Evolutionary conservation across 768 basidiomycete species (phyloP).

Genomic region (Suillus brevipes): DNA sequence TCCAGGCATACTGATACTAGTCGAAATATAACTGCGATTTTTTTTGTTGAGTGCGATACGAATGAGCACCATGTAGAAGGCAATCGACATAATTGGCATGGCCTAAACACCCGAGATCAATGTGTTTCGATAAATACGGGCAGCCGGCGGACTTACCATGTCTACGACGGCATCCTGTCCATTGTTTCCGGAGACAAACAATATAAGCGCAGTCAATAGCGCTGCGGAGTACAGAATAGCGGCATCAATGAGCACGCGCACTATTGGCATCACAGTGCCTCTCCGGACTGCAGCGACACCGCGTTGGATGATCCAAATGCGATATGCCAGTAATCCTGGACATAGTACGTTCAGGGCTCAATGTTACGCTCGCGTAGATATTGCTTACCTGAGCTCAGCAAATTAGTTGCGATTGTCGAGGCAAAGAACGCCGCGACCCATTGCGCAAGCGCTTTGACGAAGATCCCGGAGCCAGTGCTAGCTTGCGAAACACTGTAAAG

Average conservation of each 20-base stretch:
- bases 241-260: constrained; percentile 11
- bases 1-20: not conserved
- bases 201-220: constrained; percentile 7
- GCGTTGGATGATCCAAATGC: constrained; percentile 10
- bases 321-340: constrained; percentile 12
- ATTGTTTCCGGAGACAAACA: constrained; percentile 6
- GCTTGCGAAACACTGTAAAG: constrained; percentile 1
- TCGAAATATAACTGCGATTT: not conserved
- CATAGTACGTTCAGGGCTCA: not conserved
- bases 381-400: constrained; percentile 10
- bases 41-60: constrained; percentile 1
- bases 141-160: constrained; percentile 15
- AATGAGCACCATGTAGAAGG: constrained; percentile 14
- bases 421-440: constrained; percentile 12
- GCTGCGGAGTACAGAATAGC: constrained; percentile 9
- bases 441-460: not conserved
- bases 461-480: not conserved
- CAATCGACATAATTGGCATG: constrained; percentile 11
- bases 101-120: not conserved
- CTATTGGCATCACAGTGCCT: not conserved
- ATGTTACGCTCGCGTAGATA: too few relatives aligned
- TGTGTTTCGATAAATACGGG: not conserved
- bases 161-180: constrained; percentile 10
- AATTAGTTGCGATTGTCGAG: constrained; percentile 10
- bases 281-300: not conserved